phyloP scores from a whole-genome alignment of 2,329 filamentous ascomycete species.

The Nigrospora osmanthi region DNA sequence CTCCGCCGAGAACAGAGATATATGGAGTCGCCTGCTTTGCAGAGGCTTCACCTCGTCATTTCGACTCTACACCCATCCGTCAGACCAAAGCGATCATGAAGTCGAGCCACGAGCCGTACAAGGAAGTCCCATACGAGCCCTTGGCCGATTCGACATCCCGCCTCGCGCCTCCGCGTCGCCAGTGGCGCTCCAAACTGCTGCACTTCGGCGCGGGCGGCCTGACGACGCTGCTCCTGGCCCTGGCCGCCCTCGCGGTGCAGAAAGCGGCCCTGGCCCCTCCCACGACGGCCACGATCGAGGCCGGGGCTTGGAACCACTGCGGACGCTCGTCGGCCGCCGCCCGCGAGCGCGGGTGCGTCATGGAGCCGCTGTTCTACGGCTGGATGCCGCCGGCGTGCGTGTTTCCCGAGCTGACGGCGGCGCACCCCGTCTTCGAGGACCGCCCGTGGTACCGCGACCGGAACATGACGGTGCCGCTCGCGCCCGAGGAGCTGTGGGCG shows the following conservation, averaged over 20 bases:
- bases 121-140: background rate
- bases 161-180: background rate
- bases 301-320: conserved; percentile 11
- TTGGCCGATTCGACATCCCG: background rate
- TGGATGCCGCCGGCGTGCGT: conserved; percentile 12
- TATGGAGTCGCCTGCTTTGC: no score
- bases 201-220: conserved; percentile 1
- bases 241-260: background rate
- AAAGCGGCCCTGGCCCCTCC: background rate
- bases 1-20: no score
- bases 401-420: conserved; percentile 8
- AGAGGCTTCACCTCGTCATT: no score
- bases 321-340: conserved; percentile 8
- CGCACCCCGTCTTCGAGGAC: conserved; percentile 10
- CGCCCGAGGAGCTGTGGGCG: conserved; percentile 6
- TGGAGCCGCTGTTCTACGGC: conserved; percentile 13
- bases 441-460: conserved; percentile 7
- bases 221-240: background rate
- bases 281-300: conserved; percentile 7
- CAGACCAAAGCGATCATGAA: background rate
- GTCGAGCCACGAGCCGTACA: background rate
- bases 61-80: no score
- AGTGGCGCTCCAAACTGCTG: conserved; percentile 3
- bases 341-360: conserved; percentile 9
- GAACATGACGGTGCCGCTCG: conserved; percentile 9